Base-by-base conservation (phyloP, 2,329 filamentous ascomycete species). In the Cercospora sp. region DNA sequence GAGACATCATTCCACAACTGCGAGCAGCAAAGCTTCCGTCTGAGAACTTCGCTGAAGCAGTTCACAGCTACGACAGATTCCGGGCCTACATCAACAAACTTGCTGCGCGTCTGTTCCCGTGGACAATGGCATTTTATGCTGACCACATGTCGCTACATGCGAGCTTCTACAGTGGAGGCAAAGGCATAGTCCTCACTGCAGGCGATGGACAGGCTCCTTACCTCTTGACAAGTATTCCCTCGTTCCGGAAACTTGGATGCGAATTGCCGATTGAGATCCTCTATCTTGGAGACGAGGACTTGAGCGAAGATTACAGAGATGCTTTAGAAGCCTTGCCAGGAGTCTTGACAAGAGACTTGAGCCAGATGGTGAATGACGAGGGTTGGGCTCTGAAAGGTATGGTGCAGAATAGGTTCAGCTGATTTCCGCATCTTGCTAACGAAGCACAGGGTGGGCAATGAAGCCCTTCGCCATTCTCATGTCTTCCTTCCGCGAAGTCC, bases 381-480 rank as follows among this genome's bases (percentile, higher is more conserved):
- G 81, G 81, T 20, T 84, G 82, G 82, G 77, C 76, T 36, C 72
- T 83, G 45, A 65, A 78, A 76, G 62, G 62, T 64, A 33, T 3
- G 2, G n/a, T 8, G 67, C 42, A 16, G 16, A 3, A 26, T 33
- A 13, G 26, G 9, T 2, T 20, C 31, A 28, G 20, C 3, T 53
- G 26, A 20, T 36, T 60, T 31, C 4, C 8, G 5, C 2, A 20
- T 36, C 12, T 23, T 16, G 20, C 48, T 55, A 28, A 59, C 13
- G 12, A 7, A 8, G 4, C 3, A 23, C 9, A 64, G 82, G 82
- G 5, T 83, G 81, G 81, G 82, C 82, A 0, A 80, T 79, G 23
- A 84, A 84, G 69, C 81, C 82, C 0, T 83, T 81, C 57, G 82
- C 82, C 1, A 82, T 83, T 28, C 73, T 84, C 5, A 72, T 83